Conservation (phyloP, 2,329 filamentous ascomycete genomes). For the Phaeoacremonium minimum region DNA sequence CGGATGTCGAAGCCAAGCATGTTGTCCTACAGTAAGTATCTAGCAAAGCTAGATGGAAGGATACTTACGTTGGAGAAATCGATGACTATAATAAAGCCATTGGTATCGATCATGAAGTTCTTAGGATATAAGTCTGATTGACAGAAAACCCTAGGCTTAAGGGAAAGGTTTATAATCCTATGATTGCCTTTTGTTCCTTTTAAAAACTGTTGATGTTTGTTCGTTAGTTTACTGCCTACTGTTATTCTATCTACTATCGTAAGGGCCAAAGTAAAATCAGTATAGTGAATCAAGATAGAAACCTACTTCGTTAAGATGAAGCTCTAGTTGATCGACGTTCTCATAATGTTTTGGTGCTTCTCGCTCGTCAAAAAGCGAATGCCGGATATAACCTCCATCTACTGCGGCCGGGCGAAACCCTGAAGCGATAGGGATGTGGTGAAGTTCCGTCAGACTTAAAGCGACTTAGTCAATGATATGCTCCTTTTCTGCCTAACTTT, state of each 20-base stretch:
- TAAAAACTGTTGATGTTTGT: not conserved
- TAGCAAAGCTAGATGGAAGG: slow-evolving; percentile 14
- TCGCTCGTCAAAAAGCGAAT: not conserved
- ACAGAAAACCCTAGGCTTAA: not conserved
- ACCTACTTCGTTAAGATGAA: not conserved
- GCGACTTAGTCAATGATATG: not conserved
- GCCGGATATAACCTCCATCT: not conserved
- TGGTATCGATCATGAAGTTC: not conserved
- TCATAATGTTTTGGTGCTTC: not conserved
- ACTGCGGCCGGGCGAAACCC: not conserved
- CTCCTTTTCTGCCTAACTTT: not conserved
- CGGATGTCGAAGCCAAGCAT: slow-evolving; percentile 1
- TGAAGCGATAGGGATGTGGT: not conserved
- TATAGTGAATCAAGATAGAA: not conserved
- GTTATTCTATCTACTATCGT: not conserved
- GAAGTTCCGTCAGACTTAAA: not conserved
- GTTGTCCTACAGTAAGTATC: slow-evolving; percentile 3
- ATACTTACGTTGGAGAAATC: slow-evolving; percentile 2
- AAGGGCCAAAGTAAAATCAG: no score
- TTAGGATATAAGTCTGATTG: not conserved
- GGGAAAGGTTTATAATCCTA: not conserved
- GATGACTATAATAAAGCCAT: not conserved
- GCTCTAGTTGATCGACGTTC: not conserved
- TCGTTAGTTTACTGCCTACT: not conserved
- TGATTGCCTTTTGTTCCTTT: not conserved